Evolutionary conservation across 345 rosid species (phyloP), one percentile per base, ranked within the genome.

Genomic region (Eucalyptus paniculata): DNA sequence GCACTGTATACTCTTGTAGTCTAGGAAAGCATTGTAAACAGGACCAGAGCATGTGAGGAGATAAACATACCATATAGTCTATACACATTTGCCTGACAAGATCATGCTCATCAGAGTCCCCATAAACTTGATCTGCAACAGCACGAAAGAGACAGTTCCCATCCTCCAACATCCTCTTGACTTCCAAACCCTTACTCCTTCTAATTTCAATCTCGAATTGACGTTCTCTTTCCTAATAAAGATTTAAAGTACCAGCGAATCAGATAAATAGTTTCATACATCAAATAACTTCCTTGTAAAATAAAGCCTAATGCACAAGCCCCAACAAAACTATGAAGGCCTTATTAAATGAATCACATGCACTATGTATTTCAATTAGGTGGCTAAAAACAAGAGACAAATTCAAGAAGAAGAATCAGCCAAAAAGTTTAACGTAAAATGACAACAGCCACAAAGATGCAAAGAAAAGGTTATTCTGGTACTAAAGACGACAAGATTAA

Each of bases 141-240:
- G 99, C 99, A 72, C 97, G 97, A 62, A 98, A 98, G 88, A 98
- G 99, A 93, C 99, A 98, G 89, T 98, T 98, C 58, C 99, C 99
- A 93, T 97, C 99, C 96, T 94, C 98, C 93, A 98, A 44, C 99
- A 98, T 98, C 92, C 96, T 93, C 91, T 94, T 97, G 87, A 98
- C 98, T 89, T 96, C 99, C 28, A 95, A 93, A 89, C 98, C 98
- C 94, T 94, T 96, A 21, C 93, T 80, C 45, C 97, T 92, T 91
- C 97, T 94, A 53, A 98, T 90, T 90, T 98, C 99, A 82, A 94
- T 95, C 94, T 96, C 99, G 92, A 97, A 98, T 87, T 97, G 97
- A 44, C 93, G 95, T 88, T 98, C 99, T 89, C 97, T 94, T 94
- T 98, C 99, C 99, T 98, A 93, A 54, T 89, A 90, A 86, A 90